Evolutionary conservation across 306 rosid species (phyloP), one percentile per base, ranked within the genome.

Genomic region (Canavalia ensiformis): DNA sequence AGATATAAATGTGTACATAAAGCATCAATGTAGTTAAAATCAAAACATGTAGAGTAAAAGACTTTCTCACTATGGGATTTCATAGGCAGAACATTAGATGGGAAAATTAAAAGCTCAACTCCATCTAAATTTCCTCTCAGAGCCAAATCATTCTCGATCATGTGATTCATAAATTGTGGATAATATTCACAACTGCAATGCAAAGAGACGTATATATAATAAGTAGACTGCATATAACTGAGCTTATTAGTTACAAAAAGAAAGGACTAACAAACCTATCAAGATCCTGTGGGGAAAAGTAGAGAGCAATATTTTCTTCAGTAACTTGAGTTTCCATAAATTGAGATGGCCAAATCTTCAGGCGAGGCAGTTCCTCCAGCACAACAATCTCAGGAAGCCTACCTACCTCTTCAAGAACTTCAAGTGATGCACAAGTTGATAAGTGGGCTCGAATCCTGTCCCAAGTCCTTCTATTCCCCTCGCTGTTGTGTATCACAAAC

Each of bases 391-490:
- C 34, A n/a, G 89, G 78, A 81, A 86, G 70, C 73, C 57, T 84
- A 25, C 8, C 54, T 47, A 68, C 85, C 34, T 67, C 35, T 42
- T 83, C 75, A 70, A 45, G n/a, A 86, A 81, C 83, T 52, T 51
- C 13, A 30, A 29, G 58, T 60, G 82, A 84, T 30, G 81, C 70
- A 65, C 3, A n/a, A 39, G 49, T 84, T 45, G 89, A 86, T 37
- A 84, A 10, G 71, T 86, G 88, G 39, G 88, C 88, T 84, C 81
- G 91, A 46, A 88, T 47, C 44, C 88, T 76, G 57, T 75, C 74
- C 54, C 39, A 86, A 57, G 52, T 69, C 33, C 39, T 60, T 37
- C 28, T 62, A 66, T 11, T 34, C 18, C 71, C 73, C 9, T 63
- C 81, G 46, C 10, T 65, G 4, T 5, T 65, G 64, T 44, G 69